phyloP scores from a whole-genome alignment of 371 early-diverging fungal genomes.

The Mucor indicus region DNA sequence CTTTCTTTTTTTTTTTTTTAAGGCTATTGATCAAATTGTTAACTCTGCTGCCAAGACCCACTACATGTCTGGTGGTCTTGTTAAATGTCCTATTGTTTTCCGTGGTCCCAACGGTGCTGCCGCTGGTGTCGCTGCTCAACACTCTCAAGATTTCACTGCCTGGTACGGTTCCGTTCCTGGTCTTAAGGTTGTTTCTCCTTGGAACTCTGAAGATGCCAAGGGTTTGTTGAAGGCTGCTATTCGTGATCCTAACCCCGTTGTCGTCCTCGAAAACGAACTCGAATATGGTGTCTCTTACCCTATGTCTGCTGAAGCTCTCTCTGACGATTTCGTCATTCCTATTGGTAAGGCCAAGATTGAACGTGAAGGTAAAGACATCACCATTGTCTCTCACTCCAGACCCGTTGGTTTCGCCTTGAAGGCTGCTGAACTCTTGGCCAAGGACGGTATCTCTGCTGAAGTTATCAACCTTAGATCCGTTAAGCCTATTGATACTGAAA shows the following conservation, averaged over 20 bases:
- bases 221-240: constrained; percentile 97
- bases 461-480: constrained; percentile 99
- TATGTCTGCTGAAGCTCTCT: constrained; percentile 78
- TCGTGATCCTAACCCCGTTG: constrained; percentile 98
- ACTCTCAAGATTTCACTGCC: constrained; percentile 98
- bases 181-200: constrained; percentile 98
- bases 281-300: constrained; percentile 94
- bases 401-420: constrained; percentile 88
- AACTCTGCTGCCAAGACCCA: constrained; percentile 99
- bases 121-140: constrained; percentile 99
- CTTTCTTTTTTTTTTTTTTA: constrained; percentile 7
- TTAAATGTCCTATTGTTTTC: constrained; percentile 96
- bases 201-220: constrained; percentile 97
- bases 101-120: constrained; percentile 99
- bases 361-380: constrained; percentile 88
- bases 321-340: constrained; percentile 86
- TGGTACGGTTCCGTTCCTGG: constrained; percentile 99
- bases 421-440: constrained; percentile 88
- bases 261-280: constrained; percentile 98
- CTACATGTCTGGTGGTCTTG: constrained; percentile 98
- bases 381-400: constrained; percentile 95
- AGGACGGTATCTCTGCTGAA: constrained; percentile 82
- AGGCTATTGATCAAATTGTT: constrained; percentile 99
- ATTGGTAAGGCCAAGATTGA: constrained; percentile 98
- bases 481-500: constrained; percentile 94